Evolutionary conservation across 2,329 filamentous ascomycete genomes (phyloP), one percentile per base, ranked within the genome.

Genomic region (Alternaria arborescens): DNA sequence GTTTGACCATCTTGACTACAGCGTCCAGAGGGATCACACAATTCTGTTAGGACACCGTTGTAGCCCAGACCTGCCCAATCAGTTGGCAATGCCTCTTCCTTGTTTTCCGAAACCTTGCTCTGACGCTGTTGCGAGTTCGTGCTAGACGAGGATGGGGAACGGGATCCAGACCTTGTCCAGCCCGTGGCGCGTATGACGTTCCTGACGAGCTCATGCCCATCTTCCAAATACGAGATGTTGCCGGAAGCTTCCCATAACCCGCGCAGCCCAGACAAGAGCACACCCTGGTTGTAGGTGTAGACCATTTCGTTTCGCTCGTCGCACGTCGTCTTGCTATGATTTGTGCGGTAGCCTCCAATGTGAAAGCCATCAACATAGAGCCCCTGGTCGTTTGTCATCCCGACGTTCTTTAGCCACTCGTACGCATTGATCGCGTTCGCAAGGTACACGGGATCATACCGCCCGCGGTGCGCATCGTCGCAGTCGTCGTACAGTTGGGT

Each of bases 231-330:
- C 1, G 81, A 83, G 2, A 82, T 77, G n/a, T 88, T 86, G 12
- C 90, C 91, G 0, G 92, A 97, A 14, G 88, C 88, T 63, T 91
- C 86, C 87, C 91, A 97, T 0, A 97, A 84, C 1, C 89, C 91
- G 34, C 92, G 87, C 56, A 93, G 87, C 12, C 93, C 94, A 5
- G 91, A 93, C 22, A 97, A 85, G 1, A 98, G 73, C 4, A 97
- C 93, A 22, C 94, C 94, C 78, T 98, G 94, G 79, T 98, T 98
- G 81, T 98, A 97, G 0, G 93, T 96, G 78, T 94, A 97, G 8
- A 97, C 90, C 89, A 93, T 94, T 68, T 94, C 88, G 77, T 97
- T 92, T 50, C 93, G 87, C 51, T 87, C 77, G 74, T 97, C 92
- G 77, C 94, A 97, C 64, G 87, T 84, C 0, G 87, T 89, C 57